Evolutionary conservation across 805 yeast genomes (phyloP), one percentile per base, ranked within the genome.

Genomic region (Blastobotrys attinorum): DNA sequence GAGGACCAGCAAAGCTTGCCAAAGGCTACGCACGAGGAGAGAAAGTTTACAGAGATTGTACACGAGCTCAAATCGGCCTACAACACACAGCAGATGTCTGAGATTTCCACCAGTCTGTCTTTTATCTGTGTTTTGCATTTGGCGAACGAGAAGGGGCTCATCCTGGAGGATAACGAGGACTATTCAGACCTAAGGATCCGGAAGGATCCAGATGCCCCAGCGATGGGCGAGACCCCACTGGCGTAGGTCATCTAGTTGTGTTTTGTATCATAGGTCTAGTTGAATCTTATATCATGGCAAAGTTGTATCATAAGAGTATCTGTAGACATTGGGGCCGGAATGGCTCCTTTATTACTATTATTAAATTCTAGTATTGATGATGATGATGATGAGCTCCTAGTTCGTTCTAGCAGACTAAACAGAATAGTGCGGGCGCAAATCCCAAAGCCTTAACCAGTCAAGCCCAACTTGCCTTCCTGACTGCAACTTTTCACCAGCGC

Each of bases 101-200:
- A 87, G 42, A 62, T 88, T 5, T 82, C 94, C 1, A 86, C 95
- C 1, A 81, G 94, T 62, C 83, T 83, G 60, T 83, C 85, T 56
- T 87, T 87, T 54, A 84, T 87, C 46, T 83, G 95, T 53, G 63
- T 86, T 55, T 64, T 87, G 29, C 96, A 87, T 63, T 66, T 87
- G 51, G 95, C 95, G 11, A 87, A 88, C 58, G 96, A 87, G 59
- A 80, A 83, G 55, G 90, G 89, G 1, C 66, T 87, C 23, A 57
- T 66, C 4, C 71, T 87, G 5, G 65, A 69, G 15, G 73, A 75
- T 47, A 73, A 66, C 7, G 73, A 66, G 4, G 58, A 61, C 18
- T 65, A 58, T 29, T 52, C 48, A 23, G 70, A 67, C 37, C 46
- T 60, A 23, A 45, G 43, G 13, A 55, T 55, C 29, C 39, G 39